A percentile compares a stretch with the other conserved stretches of the same genome.
Evolutionary conservation across 768 basidiomycete species (phyloP).

Genomic region (Chalciporus sphaerocephalus): DNA sequence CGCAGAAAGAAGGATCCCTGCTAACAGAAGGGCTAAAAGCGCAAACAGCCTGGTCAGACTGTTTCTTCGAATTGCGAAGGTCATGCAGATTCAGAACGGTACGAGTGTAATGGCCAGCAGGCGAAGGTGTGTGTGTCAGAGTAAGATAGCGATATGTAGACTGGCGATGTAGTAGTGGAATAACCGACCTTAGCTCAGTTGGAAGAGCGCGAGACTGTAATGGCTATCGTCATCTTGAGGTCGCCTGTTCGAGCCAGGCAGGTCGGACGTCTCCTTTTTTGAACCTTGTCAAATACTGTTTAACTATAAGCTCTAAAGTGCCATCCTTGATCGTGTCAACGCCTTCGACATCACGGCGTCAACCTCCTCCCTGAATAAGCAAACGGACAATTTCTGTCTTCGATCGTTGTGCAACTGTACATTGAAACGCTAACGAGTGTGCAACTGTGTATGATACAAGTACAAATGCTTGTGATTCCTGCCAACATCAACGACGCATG

Average conservation of each 20-base stretch:
- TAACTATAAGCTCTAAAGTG: too few species aligned
- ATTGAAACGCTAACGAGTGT: background rate
- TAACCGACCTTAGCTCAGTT: slow-evolving; percentile 39
- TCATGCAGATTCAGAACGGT: slow-evolving; percentile 17
- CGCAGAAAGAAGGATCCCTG: slow-evolving; percentile 18
- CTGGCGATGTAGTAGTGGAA: background rate
- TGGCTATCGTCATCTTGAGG: slow-evolving; percentile 41
- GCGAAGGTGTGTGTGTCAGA: background rate
- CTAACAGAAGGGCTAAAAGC: slow-evolving; percentile 18
- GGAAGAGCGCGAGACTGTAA: slow-evolving; percentile 47
- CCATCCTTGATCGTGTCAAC: too few species aligned
- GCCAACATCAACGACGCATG: too few species aligned
- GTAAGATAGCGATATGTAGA: background rate
- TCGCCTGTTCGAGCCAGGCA: slow-evolving; percentile 64
- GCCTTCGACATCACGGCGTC: too few species aligned
- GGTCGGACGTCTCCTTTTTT: slow-evolving; percentile 35
- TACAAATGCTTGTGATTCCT: background rate
- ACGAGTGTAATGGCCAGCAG: slow-evolving; percentile 38
- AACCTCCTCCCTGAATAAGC: too few species aligned
- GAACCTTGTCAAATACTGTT: too few species aligned
- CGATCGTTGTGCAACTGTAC: background rate
- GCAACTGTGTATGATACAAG: background rate
- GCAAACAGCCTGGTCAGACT: slow-evolving; percentile 20
- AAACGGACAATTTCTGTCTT: background rate
- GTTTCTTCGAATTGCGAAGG: slow-evolving; percentile 29